Conservation (phyloP, 768 basidiomycete species). For the Strobilomyces dryophilus region DNA sequence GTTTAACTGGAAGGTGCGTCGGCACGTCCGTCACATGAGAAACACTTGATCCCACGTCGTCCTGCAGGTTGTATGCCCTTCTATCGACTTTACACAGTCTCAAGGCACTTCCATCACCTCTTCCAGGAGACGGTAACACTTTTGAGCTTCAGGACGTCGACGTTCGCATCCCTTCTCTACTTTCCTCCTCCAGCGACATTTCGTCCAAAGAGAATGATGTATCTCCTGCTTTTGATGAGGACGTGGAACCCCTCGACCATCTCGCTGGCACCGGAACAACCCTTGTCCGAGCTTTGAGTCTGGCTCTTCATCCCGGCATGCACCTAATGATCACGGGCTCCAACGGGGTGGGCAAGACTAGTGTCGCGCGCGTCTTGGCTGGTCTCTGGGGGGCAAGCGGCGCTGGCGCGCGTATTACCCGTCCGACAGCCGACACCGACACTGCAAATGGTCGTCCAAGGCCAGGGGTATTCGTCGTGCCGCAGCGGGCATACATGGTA, state of each 20-base stretch:
- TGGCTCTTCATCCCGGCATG: slow-evolving; percentile 65
- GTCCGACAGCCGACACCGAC: slow-evolving; percentile 24
- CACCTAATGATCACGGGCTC: slow-evolving; percentile 93
- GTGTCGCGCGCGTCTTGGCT: slow-evolving; percentile 83
- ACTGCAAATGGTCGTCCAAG: slow-evolving; percentile 32
- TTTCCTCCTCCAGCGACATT: not conserved
- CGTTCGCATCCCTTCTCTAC: slow-evolving; percentile 53
- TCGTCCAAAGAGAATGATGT: slow-evolving; percentile 1
- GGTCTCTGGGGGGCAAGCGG: slow-evolving; percentile 78
- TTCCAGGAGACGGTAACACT: slow-evolving; percentile 32
- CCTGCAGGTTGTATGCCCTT: slow-evolving; percentile 71
- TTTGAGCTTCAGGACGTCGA: slow-evolving; percentile 68
- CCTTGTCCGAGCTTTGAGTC: slow-evolving; percentile 66
- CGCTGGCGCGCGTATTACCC: slow-evolving; percentile 27
- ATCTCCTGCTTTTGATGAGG: slow-evolving; percentile 10
- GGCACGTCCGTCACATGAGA: not conserved
- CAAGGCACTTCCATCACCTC: slow-evolving; percentile 42
- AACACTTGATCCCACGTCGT: not conserved
- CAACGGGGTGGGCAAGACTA: slow-evolving; percentile 90
- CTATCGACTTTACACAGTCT: slow-evolving; percentile 82
- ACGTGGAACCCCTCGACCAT: slow-evolving; percentile 10
- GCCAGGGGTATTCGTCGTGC: slow-evolving; percentile 74
- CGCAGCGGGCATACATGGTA: slow-evolving; percentile 92
- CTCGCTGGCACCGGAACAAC: slow-evolving; percentile 28
- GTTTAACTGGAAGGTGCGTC: slow-evolving; percentile 62